These are phyloP conservation scores for Pythium coloratum DNA, from an alignment of 352 stramenopile species.

Conservation along the genomic window DNA sequence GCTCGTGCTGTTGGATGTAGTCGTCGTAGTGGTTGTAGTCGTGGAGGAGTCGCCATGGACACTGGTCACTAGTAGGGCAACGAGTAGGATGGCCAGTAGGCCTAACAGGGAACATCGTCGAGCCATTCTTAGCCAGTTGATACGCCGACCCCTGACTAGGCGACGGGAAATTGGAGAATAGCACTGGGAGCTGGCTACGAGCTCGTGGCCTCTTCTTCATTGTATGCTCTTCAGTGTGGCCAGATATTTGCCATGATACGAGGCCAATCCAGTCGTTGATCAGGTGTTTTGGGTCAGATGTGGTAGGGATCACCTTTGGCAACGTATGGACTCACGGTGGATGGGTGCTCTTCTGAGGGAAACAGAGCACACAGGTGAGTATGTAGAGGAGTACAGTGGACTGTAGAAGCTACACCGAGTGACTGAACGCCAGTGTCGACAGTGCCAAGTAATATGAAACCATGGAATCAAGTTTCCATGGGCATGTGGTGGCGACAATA, in stretches of 20 bases:
- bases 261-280: background rate
- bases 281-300: background rate
- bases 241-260: too few relatives aligned
- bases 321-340: background rate
- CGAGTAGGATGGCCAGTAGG: conserved; percentile 4
- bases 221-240: too few relatives aligned
- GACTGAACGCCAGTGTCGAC: background rate
- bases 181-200: too few relatives aligned
- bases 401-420: background rate
- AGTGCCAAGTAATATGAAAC: background rate
- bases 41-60: background rate
- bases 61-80: background rate
- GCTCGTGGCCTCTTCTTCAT: too few relatives aligned
- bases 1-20: background rate
- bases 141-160: too few relatives aligned
- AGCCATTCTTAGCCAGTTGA: background rate
- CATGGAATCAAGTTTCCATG: background rate
- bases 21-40: conserved; percentile 6
- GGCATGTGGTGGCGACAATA: too few relatives aligned
- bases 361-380: background rate
- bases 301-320: background rate
- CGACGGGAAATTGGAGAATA: background rate
- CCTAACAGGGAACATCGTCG: conserved; percentile 1
- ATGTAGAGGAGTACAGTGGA: background rate
- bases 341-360: background rate